phyloP scores from a whole-genome alignment of 768 basidiomycete genomes.

The Pholiota molesta region DNA sequence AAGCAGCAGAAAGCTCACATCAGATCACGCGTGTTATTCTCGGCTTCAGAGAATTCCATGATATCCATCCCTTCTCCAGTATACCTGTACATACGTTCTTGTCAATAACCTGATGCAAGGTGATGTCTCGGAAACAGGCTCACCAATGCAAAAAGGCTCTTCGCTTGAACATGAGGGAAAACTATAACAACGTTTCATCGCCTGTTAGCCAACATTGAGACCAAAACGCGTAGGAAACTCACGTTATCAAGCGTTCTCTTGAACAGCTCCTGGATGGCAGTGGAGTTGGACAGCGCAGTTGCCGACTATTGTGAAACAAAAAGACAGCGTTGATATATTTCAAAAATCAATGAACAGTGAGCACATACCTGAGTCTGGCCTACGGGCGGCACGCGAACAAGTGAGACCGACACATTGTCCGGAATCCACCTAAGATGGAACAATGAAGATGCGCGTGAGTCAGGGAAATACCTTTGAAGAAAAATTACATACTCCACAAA shows the following conservation, averaged over 20 bases:
- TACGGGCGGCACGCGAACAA: conserved; percentile 83
- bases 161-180: conserved; percentile 80
- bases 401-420: conserved; percentile 84
- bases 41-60: conserved; percentile 86
- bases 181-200: conserved; percentile 43
- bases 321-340: conserved; percentile 10
- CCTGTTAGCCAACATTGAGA: not conserved
- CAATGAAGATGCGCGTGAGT: not conserved
- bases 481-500: conserved; percentile 73
- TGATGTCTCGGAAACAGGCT: conserved; percentile 4
- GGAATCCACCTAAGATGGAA: conserved; percentile 77
- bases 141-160: conserved; percentile 87
- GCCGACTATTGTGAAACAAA: conserved; percentile 49
- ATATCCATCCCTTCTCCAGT: conserved; percentile 90
- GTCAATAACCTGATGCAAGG: not conserved
- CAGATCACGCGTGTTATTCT: conserved; percentile 79
- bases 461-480: not conserved
- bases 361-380: conserved; percentile 66
- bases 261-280: conserved; percentile 86
- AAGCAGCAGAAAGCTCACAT: conserved; percentile 54
- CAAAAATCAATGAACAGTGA: not conserved
- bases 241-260: conserved; percentile 70
- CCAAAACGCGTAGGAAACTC: conserved; percentile 9
- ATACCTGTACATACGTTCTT: conserved; percentile 47
- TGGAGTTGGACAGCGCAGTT: conserved; percentile 76